These are phyloP conservation scores for Pseudoperonospora humuli DNA, from an alignment of 352 stramenopile species.

Conservation along the genomic window DNA sequence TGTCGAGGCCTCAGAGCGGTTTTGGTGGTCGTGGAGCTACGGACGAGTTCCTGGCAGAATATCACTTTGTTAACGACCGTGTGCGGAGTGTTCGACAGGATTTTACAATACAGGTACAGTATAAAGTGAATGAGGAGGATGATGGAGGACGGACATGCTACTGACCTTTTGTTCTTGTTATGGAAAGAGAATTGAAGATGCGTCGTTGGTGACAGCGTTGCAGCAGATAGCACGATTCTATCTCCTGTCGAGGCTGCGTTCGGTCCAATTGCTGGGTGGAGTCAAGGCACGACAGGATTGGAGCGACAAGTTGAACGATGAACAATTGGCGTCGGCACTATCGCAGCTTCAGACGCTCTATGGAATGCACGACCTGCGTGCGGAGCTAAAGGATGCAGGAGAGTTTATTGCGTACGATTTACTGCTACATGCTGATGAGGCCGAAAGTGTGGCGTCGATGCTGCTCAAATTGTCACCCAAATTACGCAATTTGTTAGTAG, in stretches of 20 bases:
- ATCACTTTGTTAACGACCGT: constrained; percentile 69
- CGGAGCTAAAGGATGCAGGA: constrained; percentile 12
- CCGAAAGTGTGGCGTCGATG: constrained; percentile 32
- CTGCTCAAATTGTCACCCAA: constrained; percentile 27
- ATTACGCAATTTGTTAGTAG: constrained; percentile 6
- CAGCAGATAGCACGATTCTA: constrained; percentile 52
- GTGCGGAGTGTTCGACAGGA: constrained; percentile 64
- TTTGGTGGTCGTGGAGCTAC: constrained; percentile 16
- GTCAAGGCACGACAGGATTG: constrained; percentile 23
- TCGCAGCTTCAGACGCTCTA: constrained; percentile 44
- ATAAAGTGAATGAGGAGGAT: not conserved
- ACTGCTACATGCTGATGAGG: constrained; percentile 46
- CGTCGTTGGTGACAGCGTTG: constrained; percentile 30
- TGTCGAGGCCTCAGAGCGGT: constrained; percentile 27
- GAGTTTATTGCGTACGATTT: constrained; percentile 56
- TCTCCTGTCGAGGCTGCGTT: constrained; percentile 34
- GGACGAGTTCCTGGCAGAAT: constrained; percentile 45
- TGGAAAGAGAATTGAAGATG: constrained; percentile 30
- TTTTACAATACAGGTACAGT: constrained; percentile 52
- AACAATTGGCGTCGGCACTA: constrained; percentile 58
- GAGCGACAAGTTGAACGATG: constrained; percentile 64
- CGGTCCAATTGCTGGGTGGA: constrained; percentile 26
- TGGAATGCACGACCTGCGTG: constrained; percentile 8
- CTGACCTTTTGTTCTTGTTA: constrained; percentile 1
- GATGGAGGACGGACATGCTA: not conserved